Base-by-base conservation (phyloP, 2,329 filamentous ascomycete genomes). In the Trichoderma cornu-damae region DNA sequence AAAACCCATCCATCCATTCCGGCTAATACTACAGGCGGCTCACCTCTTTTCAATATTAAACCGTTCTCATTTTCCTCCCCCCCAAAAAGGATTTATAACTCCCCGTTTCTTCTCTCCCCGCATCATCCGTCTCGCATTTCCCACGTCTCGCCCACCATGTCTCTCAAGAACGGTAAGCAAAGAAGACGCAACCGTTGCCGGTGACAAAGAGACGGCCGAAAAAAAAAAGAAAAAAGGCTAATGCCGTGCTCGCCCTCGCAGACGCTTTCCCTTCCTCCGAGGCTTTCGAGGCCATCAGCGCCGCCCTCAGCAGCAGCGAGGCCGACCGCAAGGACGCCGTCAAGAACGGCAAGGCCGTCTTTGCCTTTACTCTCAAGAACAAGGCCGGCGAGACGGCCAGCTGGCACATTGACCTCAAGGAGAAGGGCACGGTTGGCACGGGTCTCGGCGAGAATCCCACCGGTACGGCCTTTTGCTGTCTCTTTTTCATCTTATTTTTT, bases 361-460 rank as follows among this genome's bases (percentile, higher is more conserved):
- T 96, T 73, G 87, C 87, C 60, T 97, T 99, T 77, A 90, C 84
- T 55, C 79, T 99, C 64, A 97, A 96, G 82, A 99, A 99, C 81
- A 74, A 78, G 59, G 80, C 80, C 22, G 90, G 90, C 66, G 83
- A 92, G 73, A 86, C 85, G 59, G 85, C 90, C 68, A 88, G 84
- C 76, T 99, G 94, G 94, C 84, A 95, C 78, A 89, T 99, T 66
- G 94, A 99, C 73, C 84, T 99, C 61, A 96, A 96, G 81, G 83
- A 95, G 68, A 88, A 86, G 61, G 94, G 94, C 62, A 82, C 81
- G 57, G 92, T 96, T 40, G 88, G 82, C 66, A 87, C 88, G 70
- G 94, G 94, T 57, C 71, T 82, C 24, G 88, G 87, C 65, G 83
- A 82, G 65, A 96, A 96, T 79, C 86, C 93, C 38, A 90, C 86